phyloP scores from a whole-genome alignment of 2,329 filamentous ascomycete genomes.

The Neocatenulostroma microsporum region DNA sequence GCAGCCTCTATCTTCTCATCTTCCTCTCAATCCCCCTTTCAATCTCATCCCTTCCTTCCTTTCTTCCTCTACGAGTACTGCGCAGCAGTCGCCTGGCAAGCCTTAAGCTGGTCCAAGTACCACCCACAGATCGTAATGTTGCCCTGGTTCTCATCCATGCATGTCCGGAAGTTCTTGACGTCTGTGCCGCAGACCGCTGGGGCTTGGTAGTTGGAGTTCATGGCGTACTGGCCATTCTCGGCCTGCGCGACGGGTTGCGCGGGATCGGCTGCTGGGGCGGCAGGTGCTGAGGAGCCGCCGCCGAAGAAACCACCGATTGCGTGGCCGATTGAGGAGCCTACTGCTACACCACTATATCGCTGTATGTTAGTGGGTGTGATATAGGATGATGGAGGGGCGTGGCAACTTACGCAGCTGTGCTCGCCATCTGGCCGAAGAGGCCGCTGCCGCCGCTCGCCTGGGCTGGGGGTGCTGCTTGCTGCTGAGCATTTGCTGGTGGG shows the following conservation, averaged over 20 bases:
- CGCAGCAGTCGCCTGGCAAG: conserved; percentile 41
- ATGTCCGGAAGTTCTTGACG: conserved; percentile 80
- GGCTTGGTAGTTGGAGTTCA: conserved; percentile 33
- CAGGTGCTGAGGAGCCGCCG: conserved; percentile 53
- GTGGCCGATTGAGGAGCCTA: conserved; percentile 92
- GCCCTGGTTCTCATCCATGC: conserved; percentile 91
- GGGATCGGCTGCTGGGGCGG: conserved; percentile 36
- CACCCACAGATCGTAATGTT: conserved; percentile 95
- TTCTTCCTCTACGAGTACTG: conserved; percentile 36
- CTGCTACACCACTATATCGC: conserved; percentile 73
- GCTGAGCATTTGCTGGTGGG: conserved; percentile 43
- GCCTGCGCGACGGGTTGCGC: conserved; percentile 19
- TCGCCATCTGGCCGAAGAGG: conserved; percentile 93
- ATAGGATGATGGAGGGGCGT: conserved; percentile 1
- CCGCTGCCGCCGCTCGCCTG: conserved; percentile 59
- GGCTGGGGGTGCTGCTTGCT: conserved; percentile 33
- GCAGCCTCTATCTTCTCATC: not conserved
- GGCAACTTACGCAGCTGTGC: conserved; percentile 81
- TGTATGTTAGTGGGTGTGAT: not conserved
- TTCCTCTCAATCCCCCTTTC: not conserved
- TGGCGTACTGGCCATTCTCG: conserved; percentile 27
- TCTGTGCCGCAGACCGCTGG: conserved; percentile 60
- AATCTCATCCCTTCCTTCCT: not conserved
- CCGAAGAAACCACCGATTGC: conserved; percentile 83
- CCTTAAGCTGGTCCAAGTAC: conserved; percentile 84